A percentile compares a stretch with the other conserved stretches of the same genome.
These are phyloP conservation scores for Meredithiella fracta DNA, from an alignment of 2,329 filamentous ascomycete genomes.

Conservation along the genomic window DNA sequence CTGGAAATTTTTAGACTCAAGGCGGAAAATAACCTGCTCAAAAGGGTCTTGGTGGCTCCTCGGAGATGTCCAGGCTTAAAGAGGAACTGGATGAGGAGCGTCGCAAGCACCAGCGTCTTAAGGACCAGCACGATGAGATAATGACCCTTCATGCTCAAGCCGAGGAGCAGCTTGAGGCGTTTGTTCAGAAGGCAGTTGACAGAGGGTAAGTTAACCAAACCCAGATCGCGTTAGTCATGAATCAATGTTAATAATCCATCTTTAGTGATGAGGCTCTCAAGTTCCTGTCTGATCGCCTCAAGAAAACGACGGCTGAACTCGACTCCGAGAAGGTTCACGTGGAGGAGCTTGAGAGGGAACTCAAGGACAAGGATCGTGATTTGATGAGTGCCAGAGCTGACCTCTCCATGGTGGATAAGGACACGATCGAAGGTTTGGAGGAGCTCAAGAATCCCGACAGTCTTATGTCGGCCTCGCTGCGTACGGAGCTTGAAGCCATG, in stretches of 20 bases:
- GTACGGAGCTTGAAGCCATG: slow-evolving; percentile 39
- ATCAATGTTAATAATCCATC: not conserved
- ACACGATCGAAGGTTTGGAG: slow-evolving; percentile 37
- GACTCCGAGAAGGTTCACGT: slow-evolving; percentile 28
- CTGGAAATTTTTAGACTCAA: slow-evolving; percentile 42
- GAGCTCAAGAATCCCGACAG: slow-evolving; percentile 43
- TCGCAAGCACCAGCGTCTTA: slow-evolving; percentile 33
- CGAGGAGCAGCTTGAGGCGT: slow-evolving; percentile 39
- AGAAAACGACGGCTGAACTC: slow-evolving; percentile 30
- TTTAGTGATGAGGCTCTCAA: slow-evolving; percentile 19
- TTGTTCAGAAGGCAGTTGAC: slow-evolving; percentile 33
- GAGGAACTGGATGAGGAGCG: slow-evolving; percentile 39
- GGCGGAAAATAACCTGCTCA: slow-evolving; percentile 43
- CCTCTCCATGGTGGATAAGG: slow-evolving; percentile 37
- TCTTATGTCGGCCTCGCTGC: slow-evolving; percentile 40
- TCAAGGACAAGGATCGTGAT: slow-evolving; percentile 39
- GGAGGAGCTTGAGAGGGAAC: slow-evolving; percentile 30
- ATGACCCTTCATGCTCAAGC: slow-evolving; percentile 41
- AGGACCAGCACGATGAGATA: slow-evolving; percentile 37
- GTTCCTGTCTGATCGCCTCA: slow-evolving; percentile 23
- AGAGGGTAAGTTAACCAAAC: slow-evolving; percentile 29
- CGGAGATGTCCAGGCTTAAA: slow-evolving; percentile 37
- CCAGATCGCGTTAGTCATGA: not conserved
- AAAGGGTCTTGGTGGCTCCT: slow-evolving; percentile 36
- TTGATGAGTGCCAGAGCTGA: slow-evolving; percentile 36